Conservation (phyloP, 2,329 filamentous ascomycete species). For the Aspergillus sp. region DNA sequence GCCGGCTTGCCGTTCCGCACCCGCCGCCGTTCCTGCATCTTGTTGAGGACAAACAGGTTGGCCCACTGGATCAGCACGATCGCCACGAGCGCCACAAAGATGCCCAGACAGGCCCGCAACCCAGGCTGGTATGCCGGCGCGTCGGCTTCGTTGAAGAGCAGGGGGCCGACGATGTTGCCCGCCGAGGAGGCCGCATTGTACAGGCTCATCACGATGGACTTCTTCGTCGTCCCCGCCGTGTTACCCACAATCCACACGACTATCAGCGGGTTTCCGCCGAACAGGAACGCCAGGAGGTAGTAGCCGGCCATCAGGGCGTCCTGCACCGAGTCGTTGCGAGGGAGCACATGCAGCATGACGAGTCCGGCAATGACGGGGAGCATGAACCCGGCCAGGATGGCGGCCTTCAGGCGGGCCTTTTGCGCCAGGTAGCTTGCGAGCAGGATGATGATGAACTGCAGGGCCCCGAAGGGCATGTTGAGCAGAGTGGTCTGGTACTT, state of each 20-base stretch:
- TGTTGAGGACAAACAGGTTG: constrained; percentile 55
- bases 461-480: constrained; percentile 65
- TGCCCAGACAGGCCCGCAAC: constrained; percentile 50
- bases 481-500: constrained; percentile 59
- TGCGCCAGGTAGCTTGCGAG: constrained; percentile 59
- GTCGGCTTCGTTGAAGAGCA: constrained; percentile 60
- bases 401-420: constrained; percentile 57
- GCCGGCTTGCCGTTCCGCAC: constrained; percentile 61
- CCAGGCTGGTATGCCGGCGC: constrained; percentile 60
- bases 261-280: constrained; percentile 64
- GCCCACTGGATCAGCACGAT: constrained; percentile 55
- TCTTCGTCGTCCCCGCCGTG: constrained; percentile 67
- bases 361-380: constrained; percentile 61
- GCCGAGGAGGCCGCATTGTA: constrained; percentile 63
- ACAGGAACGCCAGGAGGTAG: constrained; percentile 66
- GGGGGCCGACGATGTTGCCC: constrained; percentile 66
- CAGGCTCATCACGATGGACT: constrained; percentile 62
- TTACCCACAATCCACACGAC: constrained; percentile 70
- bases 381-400: constrained; percentile 54
- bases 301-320: constrained; percentile 58
- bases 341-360: constrained; percentile 55
- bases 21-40: constrained; percentile 53
- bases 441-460: constrained; percentile 62
- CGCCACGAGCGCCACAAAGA: constrained; percentile 51
- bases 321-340: constrained; percentile 42